phyloP scores from a whole-genome alignment of 768 basidiomycete genomes.

The Ephemerocybe angulata region DNA sequence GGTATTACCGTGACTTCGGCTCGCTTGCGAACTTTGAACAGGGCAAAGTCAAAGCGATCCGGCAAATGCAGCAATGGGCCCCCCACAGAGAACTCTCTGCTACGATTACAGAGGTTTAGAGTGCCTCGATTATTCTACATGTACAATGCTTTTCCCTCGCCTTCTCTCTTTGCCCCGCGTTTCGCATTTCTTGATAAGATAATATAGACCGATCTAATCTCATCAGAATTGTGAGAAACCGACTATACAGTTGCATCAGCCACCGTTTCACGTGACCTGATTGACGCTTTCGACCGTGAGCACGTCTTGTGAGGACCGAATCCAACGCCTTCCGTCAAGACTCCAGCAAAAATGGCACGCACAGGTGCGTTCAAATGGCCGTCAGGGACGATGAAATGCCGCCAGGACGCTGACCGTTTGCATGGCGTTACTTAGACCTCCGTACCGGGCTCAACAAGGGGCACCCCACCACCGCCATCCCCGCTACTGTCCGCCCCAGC shows the following conservation, averaged over 20 bases:
- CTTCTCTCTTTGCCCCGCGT: constrained; percentile 1
- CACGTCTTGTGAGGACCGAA: constrained; percentile 22
- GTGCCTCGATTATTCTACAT: constrained; percentile 18
- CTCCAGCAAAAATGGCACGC: constrained; percentile 65
- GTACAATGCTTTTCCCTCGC: constrained; percentile 12
- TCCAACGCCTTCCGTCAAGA: constrained; percentile 48
- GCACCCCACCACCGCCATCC: constrained; percentile 82
- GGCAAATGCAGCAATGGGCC: constrained; percentile 38
- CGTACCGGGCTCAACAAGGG: constrained; percentile 85
- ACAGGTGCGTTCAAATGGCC: constrained; percentile 52
- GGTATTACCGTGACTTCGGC: constrained; percentile 26
- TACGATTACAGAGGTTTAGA: constrained; percentile 23
- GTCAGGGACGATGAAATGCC: background rate
- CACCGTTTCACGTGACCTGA: constrained; percentile 39
- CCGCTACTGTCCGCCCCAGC: constrained; percentile 71
- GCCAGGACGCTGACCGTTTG: constrained; percentile 13
- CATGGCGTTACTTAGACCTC: constrained; percentile 51
- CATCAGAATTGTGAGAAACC: constrained; percentile 19
- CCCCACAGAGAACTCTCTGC: constrained; percentile 32
- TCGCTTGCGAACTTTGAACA: constrained; percentile 21
- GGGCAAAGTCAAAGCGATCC: constrained; percentile 50
- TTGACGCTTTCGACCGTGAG: constrained; percentile 16
- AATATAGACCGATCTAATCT: constrained; percentile 25
- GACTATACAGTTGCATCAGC: constrained; percentile 61
- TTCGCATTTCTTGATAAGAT: constrained; percentile 21